Evolutionary conservation across 768 basidiomycete species (phyloP).

Genomic region (Lactarius quietus): DNA sequence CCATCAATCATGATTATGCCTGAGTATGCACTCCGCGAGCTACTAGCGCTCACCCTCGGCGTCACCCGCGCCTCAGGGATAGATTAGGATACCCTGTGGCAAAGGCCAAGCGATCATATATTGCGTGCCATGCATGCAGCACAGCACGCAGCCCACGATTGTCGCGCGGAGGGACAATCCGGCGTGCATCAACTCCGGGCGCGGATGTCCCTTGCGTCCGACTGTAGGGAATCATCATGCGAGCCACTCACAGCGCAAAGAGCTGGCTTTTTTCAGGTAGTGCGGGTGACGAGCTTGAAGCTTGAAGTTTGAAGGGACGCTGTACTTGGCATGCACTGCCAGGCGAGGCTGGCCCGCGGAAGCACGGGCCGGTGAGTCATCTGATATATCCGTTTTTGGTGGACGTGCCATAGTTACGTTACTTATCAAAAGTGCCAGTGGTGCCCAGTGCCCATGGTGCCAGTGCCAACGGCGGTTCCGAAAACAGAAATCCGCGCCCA

Average conservation of each 20-base stretch:
- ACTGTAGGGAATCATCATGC: neutral
- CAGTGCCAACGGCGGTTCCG: neutral
- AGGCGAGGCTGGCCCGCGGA: neutral
- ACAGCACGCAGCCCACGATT: neutral
- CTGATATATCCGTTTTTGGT: neutral
- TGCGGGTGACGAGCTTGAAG: too few relatives aligned
- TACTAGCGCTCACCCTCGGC: neutral
- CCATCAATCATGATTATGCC: neutral
- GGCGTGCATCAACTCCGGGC: neutral
- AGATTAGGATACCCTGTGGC: neutral
- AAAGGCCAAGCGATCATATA: neutral
- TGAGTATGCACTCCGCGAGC: neutral
- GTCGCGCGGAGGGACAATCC: neutral
- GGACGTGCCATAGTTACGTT: too few relatives aligned
- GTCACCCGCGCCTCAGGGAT: neutral
- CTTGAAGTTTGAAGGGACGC: too few relatives aligned
- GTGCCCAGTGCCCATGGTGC: neutral
- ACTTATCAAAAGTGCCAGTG: too few relatives aligned
- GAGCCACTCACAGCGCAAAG: neutral
- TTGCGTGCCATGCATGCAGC: neutral
- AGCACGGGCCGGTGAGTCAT: neutral
- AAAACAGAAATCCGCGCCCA: too few relatives aligned
- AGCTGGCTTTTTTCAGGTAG: neutral
- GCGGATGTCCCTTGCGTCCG: neutral
- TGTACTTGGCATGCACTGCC: neutral